Evolutionary conservation across 495 filamentous ascomycete species (phyloP), one percentile per base, ranked within the genome.

Genomic region (Bombardia bombarda): DNA sequence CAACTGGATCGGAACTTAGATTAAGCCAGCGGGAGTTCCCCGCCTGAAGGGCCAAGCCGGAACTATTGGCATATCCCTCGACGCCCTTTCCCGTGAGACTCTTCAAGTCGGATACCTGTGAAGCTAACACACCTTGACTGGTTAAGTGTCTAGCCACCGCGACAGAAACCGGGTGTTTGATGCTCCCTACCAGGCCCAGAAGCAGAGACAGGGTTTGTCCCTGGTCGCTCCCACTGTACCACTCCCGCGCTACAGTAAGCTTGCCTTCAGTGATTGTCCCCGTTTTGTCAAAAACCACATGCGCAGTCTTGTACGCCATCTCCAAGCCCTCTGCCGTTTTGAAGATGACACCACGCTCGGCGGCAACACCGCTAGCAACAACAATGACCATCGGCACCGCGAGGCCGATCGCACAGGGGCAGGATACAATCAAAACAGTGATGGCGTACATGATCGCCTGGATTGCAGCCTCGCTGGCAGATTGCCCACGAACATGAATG

Each of bases 251-350:
- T 0, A 88, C 76, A 4, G 57, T 45, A 0, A 87, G 63, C 28
- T 70, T 72, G 0, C 80, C 83, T 36, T 70, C 59, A 0, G 86
- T 90, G 1, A 90, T 58, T 3, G 86, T 92, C 0, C 86, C 86
- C 1, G 86, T 90, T 57, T 90, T 90, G 68, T 90, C 86, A 50
- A 92, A 87, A 4, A 90, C 70, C n/a, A 90, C 74, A 48, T 87
- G 77, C 0, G 76, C 69, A 0, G 73, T 66, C 23, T 78, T 83
- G 45, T 73, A 52, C 0, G 77, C 83, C 3, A 73, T 63, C 58
- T 89, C 85, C 12, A 85, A 73, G 4, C 72, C 70, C 34, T 75
- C 68, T 3, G 83, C 70, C 4, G 79, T 68, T 47, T 86, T 85
- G 58, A 88, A 78, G 28, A 90, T 72, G 17, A 92, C 57, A 0